Evolutionary conservation across 1,284 basidiomycete species (phyloP), one percentile per base, ranked within the genome.

Genomic region (Apiotrichum sp.): DNA sequence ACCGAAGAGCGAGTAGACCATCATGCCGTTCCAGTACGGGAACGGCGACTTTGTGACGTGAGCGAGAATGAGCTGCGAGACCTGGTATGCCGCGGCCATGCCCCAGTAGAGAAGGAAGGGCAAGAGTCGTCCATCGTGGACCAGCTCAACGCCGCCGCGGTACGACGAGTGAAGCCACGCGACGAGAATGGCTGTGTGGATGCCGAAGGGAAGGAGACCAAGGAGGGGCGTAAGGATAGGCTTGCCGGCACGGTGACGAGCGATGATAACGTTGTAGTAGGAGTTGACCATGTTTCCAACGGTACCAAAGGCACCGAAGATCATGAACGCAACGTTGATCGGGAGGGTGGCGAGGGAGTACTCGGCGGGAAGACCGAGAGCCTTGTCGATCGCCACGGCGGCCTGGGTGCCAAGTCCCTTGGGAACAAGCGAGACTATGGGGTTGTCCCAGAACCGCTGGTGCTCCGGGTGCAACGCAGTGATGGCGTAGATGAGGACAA

Each of bases 41-140:
- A 97, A 96, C 6, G 84, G 79, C 41, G 82, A 81, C 62, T 84
- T 85, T 50, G 92, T 93, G 42, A 98, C 85, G 74, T 98, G 95
- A 0, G 93, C 90, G 38, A 97, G 78, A 70, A 98, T 98, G 78
- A 98, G 88, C 63, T 88, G 80, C 39, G 91, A 90, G 45, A 97
- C 93, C 68, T 81, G 78, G 67, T 82, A 80, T 4, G 80, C 78
- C 61, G 78, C 78, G 44, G 73, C 87, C 85, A 72, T 90, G 29
- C 90, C 95, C 92, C 93, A 98, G 45, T 87, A 86, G 62, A 84
- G 85, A 16, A 93, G 74, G 80, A 95, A 95, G 0, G 93, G 90
- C 5, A 98, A 77, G 67, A 97, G 86, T 22, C 87, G 80, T 1
- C 84, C 77, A 47, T 78, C 77, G 57, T 78, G 73, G 3, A 82